Evolutionary conservation across 805 yeast species (phyloP), one percentile per base, ranked within the genome.

Genomic region (Diddensiella santjacobensis): DNA sequence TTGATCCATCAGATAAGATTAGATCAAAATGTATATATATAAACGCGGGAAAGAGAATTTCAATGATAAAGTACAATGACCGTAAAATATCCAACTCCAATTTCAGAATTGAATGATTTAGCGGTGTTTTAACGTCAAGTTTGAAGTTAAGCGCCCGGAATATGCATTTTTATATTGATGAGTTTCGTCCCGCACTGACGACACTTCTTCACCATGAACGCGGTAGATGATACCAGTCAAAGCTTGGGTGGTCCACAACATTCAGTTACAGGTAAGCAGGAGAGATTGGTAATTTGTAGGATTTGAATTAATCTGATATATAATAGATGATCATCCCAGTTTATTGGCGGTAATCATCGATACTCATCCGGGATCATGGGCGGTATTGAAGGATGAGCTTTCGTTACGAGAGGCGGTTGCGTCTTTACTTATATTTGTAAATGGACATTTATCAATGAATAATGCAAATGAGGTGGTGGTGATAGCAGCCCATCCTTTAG

Each of bases 391-490:
- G 45, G 57, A 61, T 50, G 48, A 67, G 40, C 60, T 75, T n/a
- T 60, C 79, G 38, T 65, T 87, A 19, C 73, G 77, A 52, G 80
- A 81, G 38, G 80, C 84, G 4, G 65, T 84, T 4, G 76, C 84
- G 53, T 71, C 90, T 2, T 60, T 90, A 5, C 66, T 88, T 26
- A 88, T 93, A 20, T 81, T 84, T 59, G 64, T 90, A 44, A 93
- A 93, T 64, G 89, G 95, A 1, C 99, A 93, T 64, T 64, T 93
- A 41, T 83, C 98, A 0, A 72, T 87, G 44, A 87, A 87, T 65
- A 86, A 85, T 56, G 80, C 89, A 31, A 93, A 93, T 64, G 79
- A 79, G 59, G 95, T 91, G 6, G 84, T 93, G 2, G 78, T 91
- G 13, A 77, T 90, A 35, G 84, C 87, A 1, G 83, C 87, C 18